A percentile compares a stretch with the other conserved stretches of the same genome.
These are phyloP conservation scores for Paragyromitra xinjiangensis DNA, from an alignment of 495 filamentous ascomycete species.

Conservation along the genomic window DNA sequence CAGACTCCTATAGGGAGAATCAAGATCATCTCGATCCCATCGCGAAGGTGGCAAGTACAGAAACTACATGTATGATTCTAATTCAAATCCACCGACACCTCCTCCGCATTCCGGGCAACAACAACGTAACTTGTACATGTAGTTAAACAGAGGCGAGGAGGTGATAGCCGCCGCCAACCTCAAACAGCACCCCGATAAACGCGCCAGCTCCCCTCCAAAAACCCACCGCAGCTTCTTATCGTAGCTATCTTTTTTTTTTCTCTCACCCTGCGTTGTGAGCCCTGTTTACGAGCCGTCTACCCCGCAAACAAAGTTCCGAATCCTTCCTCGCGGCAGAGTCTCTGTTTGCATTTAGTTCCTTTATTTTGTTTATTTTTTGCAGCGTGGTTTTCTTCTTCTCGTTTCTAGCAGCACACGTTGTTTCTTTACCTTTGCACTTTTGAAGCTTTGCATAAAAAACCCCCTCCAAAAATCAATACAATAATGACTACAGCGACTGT, in stretches of 20 bases:
- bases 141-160: not conserved
- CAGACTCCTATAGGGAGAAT: conserved; percentile 46
- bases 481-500: conserved; percentile 60
- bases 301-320: conserved; percentile 50
- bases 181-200: conserved; percentile 47
- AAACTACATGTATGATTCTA: conserved; percentile 24
- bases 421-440: conserved; percentile 12
- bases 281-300: conserved; percentile 42
- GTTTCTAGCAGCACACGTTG: conserved; percentile 17
- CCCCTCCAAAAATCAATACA: conserved; percentile 2
- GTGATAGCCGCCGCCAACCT: conserved; percentile 37
- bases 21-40: conserved; percentile 52
- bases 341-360: conserved; percentile 22
- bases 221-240: conserved; percentile 45
- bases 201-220: conserved; percentile 23
- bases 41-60: conserved; percentile 29
- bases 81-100: conserved; percentile 7
- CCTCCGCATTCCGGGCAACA: not conserved
- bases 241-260: conserved; percentile 39
- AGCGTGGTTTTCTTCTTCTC: conserved; percentile 35
- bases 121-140: conserved; percentile 18
- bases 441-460: conserved; percentile 22
- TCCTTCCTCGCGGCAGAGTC: conserved; percentile 36
- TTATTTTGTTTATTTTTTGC: conserved; percentile 33
- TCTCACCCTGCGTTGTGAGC: conserved; percentile 10